Evolutionary conservation across 495 filamentous ascomycete species (phyloP), one percentile per base, ranked within the genome.

Genomic region (Apodospora peruviana): DNA sequence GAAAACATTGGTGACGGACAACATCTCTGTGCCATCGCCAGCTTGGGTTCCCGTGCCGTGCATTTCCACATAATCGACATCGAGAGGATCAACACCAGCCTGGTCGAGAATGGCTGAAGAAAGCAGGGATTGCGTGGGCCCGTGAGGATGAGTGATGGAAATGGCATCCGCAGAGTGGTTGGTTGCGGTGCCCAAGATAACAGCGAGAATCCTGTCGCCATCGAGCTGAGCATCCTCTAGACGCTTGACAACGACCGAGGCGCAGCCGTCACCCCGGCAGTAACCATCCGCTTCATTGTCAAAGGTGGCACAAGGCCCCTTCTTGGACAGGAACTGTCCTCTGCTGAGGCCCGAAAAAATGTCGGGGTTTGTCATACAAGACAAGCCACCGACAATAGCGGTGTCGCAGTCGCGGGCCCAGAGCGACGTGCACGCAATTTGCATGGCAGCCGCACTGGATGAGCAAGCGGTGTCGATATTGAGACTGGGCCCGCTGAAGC

Each of bases 401-500:
- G 88, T 85, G 62, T 95, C 86, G 60, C 88, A 91, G 55, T 94
- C 87, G 40, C 86, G 84, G 1, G 78, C 78, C 80, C 86, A 89
- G 3, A 95, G 73, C 0, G 89, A 79, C 29, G 85, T 88, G 66
- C 90, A 91, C 17, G 90, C 90, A 5, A 91, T 71, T 51, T 93
- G 86, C 50, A 95, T 83, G 11, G 88, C 88, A 11, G 89, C 86
- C 3, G 90, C 75, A 59, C 84, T 88, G 17, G 86, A 94, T 12
- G 87, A 94, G 62, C 91, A 96, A 18, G 91, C 91, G 2, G 91
- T 95, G 60, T 96, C 91, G 27, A 94, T 77, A 55, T 81, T 89
- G 60, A 88, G 81, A 53, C 87, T 93, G 0, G 90, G 90, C 0
- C 90, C 90, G 52, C 81, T 85, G 63, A 95, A 94, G 45, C 90